Percentiles rank a stretch among this genome's conserved stretches.
phyloP scores from a whole-genome alignment of 139 green algal genomes.

The Tetradesmus lagerheimii region DNA sequence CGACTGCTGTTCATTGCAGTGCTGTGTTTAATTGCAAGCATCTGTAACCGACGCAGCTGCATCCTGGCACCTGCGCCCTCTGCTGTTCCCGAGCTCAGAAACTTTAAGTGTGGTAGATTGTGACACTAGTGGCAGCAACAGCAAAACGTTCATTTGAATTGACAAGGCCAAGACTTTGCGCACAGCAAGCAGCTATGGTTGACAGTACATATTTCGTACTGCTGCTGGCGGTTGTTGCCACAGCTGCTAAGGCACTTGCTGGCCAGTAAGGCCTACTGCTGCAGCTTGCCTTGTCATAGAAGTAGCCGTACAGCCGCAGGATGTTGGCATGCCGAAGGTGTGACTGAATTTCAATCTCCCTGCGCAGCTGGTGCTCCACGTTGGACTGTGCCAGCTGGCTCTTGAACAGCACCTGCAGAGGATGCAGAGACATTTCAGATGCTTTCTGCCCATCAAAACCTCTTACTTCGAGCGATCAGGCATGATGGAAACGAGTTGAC shows the following conservation, averaged over 20 bases:
- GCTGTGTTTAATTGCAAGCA: no score
- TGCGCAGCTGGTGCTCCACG: conserved; percentile 98
- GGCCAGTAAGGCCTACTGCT: not conserved
- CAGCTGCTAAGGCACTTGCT: not conserved
- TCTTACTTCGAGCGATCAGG: not conserved
- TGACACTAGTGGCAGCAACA: no score
- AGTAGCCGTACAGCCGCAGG: conserved; percentile 98
- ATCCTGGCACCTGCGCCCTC: no score
- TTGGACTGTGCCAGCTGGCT: conserved; percentile 93
- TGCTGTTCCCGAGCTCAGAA: no score
- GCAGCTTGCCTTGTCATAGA: conserved; percentile 88
- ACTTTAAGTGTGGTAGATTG: no score
- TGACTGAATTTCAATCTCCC: conserved; percentile 99
- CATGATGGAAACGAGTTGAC: not conserved
- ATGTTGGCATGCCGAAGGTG: conserved; percentile 99
- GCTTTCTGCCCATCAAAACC: not conserved
- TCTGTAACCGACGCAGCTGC: no score
- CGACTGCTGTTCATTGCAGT: no score
- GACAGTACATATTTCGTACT: not conserved
- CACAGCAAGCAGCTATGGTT: not conserved
- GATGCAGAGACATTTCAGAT: not conserved
- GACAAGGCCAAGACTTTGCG: no score
- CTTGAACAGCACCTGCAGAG: conserved; percentile 95
- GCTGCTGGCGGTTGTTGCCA: not conserved
- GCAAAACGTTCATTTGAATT: no score